Evolutionary conservation across 1,284 basidiomycete species (phyloP).

Genomic region (Ustilago trichophora): DNA sequence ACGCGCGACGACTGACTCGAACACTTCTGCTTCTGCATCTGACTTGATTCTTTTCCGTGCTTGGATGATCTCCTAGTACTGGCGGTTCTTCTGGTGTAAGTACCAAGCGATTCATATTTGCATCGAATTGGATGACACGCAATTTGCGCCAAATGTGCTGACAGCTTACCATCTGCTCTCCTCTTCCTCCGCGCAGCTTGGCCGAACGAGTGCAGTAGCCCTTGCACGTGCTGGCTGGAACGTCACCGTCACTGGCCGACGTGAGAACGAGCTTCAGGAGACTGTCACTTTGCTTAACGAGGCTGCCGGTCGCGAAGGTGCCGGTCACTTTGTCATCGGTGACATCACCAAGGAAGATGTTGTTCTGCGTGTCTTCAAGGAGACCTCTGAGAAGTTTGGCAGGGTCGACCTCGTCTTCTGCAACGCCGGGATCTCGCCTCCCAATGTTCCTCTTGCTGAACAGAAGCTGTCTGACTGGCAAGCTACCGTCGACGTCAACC

Average conservation of each 20-base stretch:
- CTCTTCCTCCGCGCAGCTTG: constrained; percentile 20
- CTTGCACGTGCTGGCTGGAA: constrained; percentile 55
- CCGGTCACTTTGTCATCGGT: constrained; percentile 25
- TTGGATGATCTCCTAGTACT: constrained; percentile 8
- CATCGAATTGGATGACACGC: too few relatives aligned
- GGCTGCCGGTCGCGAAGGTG: constrained; percentile 16
- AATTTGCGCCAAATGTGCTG: too few relatives aligned
- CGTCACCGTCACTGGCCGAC: constrained; percentile 47
- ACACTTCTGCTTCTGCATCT: too few relatives aligned
- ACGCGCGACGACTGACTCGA: too few relatives aligned
- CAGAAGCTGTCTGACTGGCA: constrained; percentile 52
- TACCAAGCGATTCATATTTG: too few relatives aligned
- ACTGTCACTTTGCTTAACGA: constrained; percentile 24
- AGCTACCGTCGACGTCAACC: constrained; percentile 51
- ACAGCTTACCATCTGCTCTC: background rate
- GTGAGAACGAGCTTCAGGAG: constrained; percentile 35
- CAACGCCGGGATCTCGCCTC: constrained; percentile 55
- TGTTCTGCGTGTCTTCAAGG: constrained; percentile 33
- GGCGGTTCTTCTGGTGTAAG: constrained; percentile 47
- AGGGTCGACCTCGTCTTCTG: constrained; percentile 52
- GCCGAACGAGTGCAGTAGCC: constrained; percentile 45
- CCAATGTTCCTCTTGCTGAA: constrained; percentile 43
- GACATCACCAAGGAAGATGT: constrained; percentile 53
- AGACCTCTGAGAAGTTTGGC: constrained; percentile 42
- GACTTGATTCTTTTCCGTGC: too few relatives aligned